Evolutionary conservation across 441 rosid species (phyloP).

Genomic region (Erodium texanum): DNA sequence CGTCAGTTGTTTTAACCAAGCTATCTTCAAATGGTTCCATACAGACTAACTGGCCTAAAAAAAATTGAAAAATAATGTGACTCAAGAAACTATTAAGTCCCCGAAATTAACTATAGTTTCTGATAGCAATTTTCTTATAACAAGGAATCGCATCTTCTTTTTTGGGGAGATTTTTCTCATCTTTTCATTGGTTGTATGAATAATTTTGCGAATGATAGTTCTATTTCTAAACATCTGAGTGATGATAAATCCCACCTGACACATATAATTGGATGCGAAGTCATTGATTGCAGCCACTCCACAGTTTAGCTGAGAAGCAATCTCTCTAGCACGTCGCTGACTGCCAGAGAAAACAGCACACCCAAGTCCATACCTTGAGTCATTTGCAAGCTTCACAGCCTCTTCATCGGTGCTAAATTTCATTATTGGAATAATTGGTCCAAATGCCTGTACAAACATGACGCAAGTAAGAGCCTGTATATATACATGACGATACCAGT

Average conservation of each 20-base stretch:
- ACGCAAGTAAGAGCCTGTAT: constrained; percentile 6
- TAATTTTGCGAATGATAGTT: not conserved
- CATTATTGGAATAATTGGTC: constrained; percentile 98
- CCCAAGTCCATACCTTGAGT: constrained; percentile 86
- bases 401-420: constrained; percentile 85
- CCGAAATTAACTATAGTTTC: not conserved
- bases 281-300: constrained; percentile 93
- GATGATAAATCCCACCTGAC: constrained; percentile 48
- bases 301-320: constrained; percentile 78
- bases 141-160: not conserved
- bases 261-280: constrained; percentile 86
- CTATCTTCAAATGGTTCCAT: not conserved
- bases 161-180: not conserved
- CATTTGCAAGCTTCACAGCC: constrained; percentile 76
- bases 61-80: not conserved
- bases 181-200: not conserved
- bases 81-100: no score
- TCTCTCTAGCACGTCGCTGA: constrained; percentile 63
- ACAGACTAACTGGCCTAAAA: not conserved
- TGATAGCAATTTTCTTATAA: not conserved
- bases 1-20: constrained; percentile 6
- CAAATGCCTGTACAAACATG: constrained; percentile 59
- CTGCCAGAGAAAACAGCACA: constrained; percentile 90
- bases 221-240: not conserved
- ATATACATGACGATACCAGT: not conserved